Percentiles rank a stretch among this genome's conserved stretches.
These are phyloP conservation scores for Zygosaccharomyces lentus DNA, from an alignment of 805 yeast species.

Conservation along the genomic window DNA sequence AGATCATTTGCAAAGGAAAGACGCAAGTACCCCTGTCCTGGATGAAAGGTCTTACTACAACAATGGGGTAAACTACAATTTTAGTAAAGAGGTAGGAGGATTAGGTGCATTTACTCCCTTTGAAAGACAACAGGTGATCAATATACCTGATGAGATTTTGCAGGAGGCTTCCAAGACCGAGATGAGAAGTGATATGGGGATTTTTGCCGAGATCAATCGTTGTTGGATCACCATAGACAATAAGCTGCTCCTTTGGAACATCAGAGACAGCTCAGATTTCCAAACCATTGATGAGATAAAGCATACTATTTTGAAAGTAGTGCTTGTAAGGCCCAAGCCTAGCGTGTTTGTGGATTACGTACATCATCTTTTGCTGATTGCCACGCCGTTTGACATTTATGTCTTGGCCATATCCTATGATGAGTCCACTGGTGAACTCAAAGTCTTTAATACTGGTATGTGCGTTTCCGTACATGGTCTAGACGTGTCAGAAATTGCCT, in stretches of 20 bases:
- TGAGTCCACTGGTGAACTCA: constrained; percentile 45
- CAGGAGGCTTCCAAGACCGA: constrained; percentile 67
- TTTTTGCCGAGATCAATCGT: constrained; percentile 72
- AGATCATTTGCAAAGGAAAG: constrained; percentile 52
- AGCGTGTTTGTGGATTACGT: constrained; percentile 78
- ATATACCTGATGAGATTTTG: constrained; percentile 76
- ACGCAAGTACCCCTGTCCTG: constrained; percentile 53
- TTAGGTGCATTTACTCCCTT: constrained; percentile 63
- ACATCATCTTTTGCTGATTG: constrained; percentile 63
- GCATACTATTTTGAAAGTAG: constrained; percentile 71
- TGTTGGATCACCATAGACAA: constrained; percentile 85
- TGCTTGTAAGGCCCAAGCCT: constrained; percentile 74
- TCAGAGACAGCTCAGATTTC: constrained; percentile 57
- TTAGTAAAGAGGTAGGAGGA: constrained; percentile 46
- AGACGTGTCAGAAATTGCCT: constrained; percentile 57
- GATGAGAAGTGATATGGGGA: constrained; percentile 71
- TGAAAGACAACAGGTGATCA: constrained; percentile 61
- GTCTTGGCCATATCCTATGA: constrained; percentile 65
- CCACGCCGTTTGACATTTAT: constrained; percentile 77
- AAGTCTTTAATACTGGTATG: constrained; percentile 78
- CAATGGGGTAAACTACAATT: constrained; percentile 63
- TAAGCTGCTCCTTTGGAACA: constrained; percentile 81
- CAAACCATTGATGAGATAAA: constrained; percentile 78
- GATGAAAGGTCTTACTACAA: constrained; percentile 47
- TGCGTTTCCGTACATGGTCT: constrained; percentile 76